A percentile compares a stretch with the other conserved stretches of the same genome.
phyloP scores from a whole-genome alignment of 768 basidiomycete genomes.

The Rhodotorula graminis region DNA sequence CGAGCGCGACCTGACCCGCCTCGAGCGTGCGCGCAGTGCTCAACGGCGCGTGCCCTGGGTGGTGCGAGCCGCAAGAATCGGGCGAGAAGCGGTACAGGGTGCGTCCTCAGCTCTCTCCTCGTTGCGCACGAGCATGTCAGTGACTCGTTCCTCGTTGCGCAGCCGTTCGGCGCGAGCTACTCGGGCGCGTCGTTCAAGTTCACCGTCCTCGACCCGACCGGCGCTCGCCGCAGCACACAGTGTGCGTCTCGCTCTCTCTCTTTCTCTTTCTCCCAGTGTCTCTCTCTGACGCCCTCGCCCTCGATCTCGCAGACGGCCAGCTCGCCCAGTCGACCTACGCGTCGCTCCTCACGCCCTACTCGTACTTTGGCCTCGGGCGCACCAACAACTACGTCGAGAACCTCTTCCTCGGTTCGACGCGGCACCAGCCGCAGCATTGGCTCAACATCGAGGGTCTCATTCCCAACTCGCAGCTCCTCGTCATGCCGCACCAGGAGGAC shows the following conservation, averaged over 20 bases:
- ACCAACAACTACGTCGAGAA: slow-evolving; percentile 99
- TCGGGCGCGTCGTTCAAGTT: slow-evolving; percentile 96
- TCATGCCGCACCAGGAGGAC: slow-evolving; percentile 59
- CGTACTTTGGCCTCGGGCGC: slow-evolving; percentile 91
- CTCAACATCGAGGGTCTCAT: slow-evolving; percentile 96
- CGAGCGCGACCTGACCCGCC: too few species aligned
- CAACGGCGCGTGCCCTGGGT: slow-evolving; percentile 84
- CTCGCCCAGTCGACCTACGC: slow-evolving; percentile 90
- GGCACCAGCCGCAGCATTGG: slow-evolving; percentile 62
- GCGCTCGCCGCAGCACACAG: slow-evolving; percentile 82
- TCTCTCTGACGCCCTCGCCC: not conserved
- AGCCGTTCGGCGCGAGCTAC: slow-evolving; percentile 93
- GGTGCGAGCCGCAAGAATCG: slow-evolving; percentile 63
- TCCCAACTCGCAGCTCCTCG: slow-evolving; percentile 94
- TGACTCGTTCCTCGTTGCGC: not conserved
- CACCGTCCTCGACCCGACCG: slow-evolving; percentile 86
- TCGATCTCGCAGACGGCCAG: slow-evolving; percentile 64
- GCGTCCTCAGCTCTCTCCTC: slow-evolving; percentile 42
- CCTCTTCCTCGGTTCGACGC: slow-evolving; percentile 87
- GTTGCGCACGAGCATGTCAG: not conserved
- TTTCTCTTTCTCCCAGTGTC: not conserved
- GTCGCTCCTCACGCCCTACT: slow-evolving; percentile 80
- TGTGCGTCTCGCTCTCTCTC: slow-evolving; percentile 50
- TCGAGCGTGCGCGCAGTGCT: slow-evolving; percentile 55
- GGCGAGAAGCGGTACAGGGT: slow-evolving; percentile 66